Percentiles rank a stretch among this genome's conserved stretches.
Evolutionary conservation across 83 land plant species (phyloP).

Genomic region (Larix sibirica): DNA sequence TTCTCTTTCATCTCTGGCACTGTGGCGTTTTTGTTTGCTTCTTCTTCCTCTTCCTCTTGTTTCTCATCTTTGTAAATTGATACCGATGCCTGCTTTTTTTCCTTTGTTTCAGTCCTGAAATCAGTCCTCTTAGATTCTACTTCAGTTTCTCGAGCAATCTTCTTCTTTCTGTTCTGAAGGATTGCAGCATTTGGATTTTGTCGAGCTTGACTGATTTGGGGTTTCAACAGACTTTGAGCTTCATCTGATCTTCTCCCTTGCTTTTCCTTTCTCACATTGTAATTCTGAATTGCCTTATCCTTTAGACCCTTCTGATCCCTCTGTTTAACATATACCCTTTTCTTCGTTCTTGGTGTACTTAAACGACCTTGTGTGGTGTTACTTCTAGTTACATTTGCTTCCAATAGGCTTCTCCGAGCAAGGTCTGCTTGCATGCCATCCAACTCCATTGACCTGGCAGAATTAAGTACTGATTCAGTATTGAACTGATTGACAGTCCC

Average conservation of each 20-base stretch:
- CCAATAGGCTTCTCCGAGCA: background rate
- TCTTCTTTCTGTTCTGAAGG: background rate
- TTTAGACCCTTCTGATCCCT: background rate
- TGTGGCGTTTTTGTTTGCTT: background rate
- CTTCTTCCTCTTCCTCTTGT: background rate
- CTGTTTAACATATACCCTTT: slow-evolving; percentile 9
- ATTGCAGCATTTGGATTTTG: background rate
- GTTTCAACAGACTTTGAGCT: background rate
- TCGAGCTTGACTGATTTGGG: slow-evolving; percentile 1
- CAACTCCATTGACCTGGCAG: background rate
- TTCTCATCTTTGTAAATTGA: background rate
- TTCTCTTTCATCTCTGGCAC: background rate
- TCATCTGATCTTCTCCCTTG: slow-evolving; percentile 3
- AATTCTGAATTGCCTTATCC: background rate
- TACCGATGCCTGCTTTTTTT: background rate
- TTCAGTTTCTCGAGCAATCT: background rate
- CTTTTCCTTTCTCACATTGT: background rate
- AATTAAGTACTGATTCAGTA: background rate
- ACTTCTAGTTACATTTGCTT: background rate
- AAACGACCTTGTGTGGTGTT: background rate
- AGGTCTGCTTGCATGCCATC: background rate
- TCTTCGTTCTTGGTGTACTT: slow-evolving; percentile 1
- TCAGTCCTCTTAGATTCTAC: background rate
- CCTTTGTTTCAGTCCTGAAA: background rate
- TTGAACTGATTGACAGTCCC: background rate